Base-by-base conservation (phyloP, 116 monocot species). In the Zostera marina region DNA sequence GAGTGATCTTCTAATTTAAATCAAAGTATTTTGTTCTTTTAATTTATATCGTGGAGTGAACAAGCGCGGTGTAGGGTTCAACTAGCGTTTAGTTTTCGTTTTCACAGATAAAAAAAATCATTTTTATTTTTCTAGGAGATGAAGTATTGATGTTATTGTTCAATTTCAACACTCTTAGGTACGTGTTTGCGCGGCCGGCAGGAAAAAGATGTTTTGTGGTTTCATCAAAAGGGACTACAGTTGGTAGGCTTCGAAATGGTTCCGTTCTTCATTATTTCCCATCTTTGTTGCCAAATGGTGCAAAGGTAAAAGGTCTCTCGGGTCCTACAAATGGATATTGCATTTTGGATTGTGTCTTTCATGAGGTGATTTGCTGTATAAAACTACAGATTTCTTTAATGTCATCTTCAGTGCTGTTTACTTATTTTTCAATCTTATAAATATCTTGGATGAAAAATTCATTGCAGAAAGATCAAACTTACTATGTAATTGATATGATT, bases 291-390 rank as follows among this genome's bases (percentile, higher is more conserved):
- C 96, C 96, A 47, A 80, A 78, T 64, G 96, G 96, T 48, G 77
- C 96, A 7, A 75, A 76, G 70, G 73, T 67, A 32, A 89, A 63
- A 62, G 85, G 82, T 24, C 60, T 67, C 0, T 80, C 78, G 12
- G 85, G 90, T 54, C 71, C 96, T 49, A 63, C 78, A 43, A 69
- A 75, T 47, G 75, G 79, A 2, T 98, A 85, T 54, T 78, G 72
- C 52, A 98, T 98, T 47, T 70, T 98, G 8, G 96, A 98, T 58
- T 98, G 96, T 70, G 86, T 98, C 49, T 98, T 90, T 79, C 90
- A 85, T 51, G 96, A 98, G 82, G 96, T 86, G 15, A 66, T 20
- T 1, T 32, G 47, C 23, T 56, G 3, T 19, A n/a, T 24, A 42
- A 13, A 17, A 21, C 1, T 41, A 6, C 46, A 46, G 52, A 9